These are phyloP conservation scores for Tephrocybe sp. DNA, from an alignment of 768 basidiomycete genomes.

Conservation along the genomic window DNA sequence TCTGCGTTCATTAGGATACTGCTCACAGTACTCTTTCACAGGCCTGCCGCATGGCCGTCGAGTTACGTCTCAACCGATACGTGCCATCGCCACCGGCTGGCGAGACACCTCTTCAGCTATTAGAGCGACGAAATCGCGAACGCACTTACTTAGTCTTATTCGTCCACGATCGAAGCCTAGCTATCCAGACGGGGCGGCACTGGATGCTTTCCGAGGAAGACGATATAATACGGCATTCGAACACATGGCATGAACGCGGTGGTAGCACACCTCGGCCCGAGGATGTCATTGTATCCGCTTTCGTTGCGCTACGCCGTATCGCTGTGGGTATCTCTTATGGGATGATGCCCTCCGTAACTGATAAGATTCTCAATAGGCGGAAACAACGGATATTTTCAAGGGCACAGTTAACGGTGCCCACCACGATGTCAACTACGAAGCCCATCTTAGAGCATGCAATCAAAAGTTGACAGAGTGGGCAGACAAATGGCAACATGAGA, in stretches of 20 bases:
- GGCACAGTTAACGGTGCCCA: constrained; percentile 38
- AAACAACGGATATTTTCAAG: constrained; percentile 67
- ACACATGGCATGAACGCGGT: constrained; percentile 69
- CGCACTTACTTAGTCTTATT: constrained; percentile 85
- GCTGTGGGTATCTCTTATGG: constrained; percentile 45
- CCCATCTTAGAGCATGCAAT: constrained; percentile 72
- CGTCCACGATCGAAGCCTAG: constrained; percentile 83
- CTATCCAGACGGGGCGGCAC: constrained; percentile 81
- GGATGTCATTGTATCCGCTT: constrained; percentile 78
- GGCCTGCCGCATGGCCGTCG: constrained; percentile 89
- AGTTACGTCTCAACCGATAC: constrained; percentile 77
- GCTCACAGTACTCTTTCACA: constrained; percentile 23
- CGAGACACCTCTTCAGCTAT: constrained; percentile 64
- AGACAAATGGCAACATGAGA: constrained; percentile 69
- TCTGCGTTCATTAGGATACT: background rate
- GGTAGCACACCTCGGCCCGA: constrained; percentile 62
- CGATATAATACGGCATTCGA: constrained; percentile 69
- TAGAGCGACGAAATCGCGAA: constrained; percentile 83
- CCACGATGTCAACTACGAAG: constrained; percentile 72
- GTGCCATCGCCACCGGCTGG: constrained; percentile 49
- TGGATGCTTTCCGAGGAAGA: constrained; percentile 93
- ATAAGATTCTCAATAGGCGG: constrained; percentile 45
- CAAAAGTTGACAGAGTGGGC: constrained; percentile 71
- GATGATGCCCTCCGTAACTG: background rate
- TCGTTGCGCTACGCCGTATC: constrained; percentile 75